Percentiles rank a stretch among this genome's conserved stretches.
phyloP scores from a whole-genome alignment of 1,284 basidiomycete genomes.

The Trametes hirsuta region DNA sequence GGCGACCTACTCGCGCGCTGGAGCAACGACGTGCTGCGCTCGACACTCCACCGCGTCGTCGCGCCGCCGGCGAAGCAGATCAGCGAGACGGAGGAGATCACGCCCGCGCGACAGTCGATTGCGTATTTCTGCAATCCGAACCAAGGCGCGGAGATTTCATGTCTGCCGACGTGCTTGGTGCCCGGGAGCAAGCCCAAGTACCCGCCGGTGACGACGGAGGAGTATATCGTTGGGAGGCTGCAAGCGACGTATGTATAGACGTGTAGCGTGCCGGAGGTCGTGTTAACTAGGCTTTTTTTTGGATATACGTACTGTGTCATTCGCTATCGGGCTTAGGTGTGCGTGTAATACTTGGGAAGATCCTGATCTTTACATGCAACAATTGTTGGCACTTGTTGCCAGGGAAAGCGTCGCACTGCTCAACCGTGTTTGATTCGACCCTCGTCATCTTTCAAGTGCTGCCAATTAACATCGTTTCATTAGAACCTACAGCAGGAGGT shows the following conservation, averaged over 20 bases:
- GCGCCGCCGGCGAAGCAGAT: conserved; percentile 61
- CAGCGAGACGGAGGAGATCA: conserved; percentile 54
- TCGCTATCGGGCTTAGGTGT: too few species aligned
- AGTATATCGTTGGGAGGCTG: conserved; percentile 77
- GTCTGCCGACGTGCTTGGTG: conserved; percentile 68
- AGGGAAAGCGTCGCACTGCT: too few species aligned
- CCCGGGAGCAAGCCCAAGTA: conserved; percentile 61
- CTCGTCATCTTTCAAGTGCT: too few species aligned
- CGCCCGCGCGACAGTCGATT: conserved; percentile 75
- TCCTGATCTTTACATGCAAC: too few species aligned
- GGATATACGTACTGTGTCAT: not conserved
- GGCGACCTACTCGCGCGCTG: conserved; percentile 84
- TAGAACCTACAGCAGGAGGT: too few species aligned
- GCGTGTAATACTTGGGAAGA: too few species aligned
- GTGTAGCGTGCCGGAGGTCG: not conserved
- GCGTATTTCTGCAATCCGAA: conserved; percentile 91
- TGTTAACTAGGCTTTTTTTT: not conserved
- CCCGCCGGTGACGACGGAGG: conserved; percentile 67
- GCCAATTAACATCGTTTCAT: too few species aligned
- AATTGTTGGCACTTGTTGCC: too few species aligned
- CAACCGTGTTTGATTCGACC: too few species aligned
- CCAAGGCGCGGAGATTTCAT: conserved; percentile 66
- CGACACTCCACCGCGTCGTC: conserved; percentile 83
- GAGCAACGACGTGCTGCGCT: conserved; percentile 81
- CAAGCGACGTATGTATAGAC: conserved; percentile 53